phyloP scores from a whole-genome alignment of 257 asterid species.

The Nicotiana knightiana region DNA sequence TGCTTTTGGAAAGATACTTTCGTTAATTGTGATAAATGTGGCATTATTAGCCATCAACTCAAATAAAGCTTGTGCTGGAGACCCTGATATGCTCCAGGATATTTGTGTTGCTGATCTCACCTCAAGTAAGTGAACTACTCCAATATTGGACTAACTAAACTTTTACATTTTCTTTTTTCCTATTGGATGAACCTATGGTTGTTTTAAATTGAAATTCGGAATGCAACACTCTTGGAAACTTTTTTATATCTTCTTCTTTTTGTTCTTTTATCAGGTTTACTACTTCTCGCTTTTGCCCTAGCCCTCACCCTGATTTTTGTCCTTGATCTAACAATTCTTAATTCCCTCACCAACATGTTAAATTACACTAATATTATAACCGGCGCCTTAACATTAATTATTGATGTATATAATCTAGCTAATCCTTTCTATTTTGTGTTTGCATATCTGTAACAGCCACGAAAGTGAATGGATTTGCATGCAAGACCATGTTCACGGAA shows the following conservation, averaged over 20 bases:
- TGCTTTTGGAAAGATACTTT: not conserved
- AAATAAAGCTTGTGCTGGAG: slow-evolving; percentile 24
- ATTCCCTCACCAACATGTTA: too few species aligned
- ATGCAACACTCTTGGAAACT: not conserved
- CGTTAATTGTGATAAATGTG: slow-evolving; percentile 2
- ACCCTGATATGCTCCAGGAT: slow-evolving; percentile 59
- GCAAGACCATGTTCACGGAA: slow-evolving; percentile 48
- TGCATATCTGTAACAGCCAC: slow-evolving; percentile 27
- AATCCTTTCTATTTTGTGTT: too few species aligned
- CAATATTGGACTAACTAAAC: not conserved
- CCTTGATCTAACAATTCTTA: too few species aligned
- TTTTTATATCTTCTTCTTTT: too few species aligned
- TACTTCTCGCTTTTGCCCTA: too few species aligned
- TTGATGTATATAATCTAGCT: too few species aligned
- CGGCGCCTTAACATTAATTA: too few species aligned
- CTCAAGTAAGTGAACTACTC: slow-evolving; percentile 26
- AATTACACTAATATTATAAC: too few species aligned
- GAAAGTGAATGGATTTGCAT: slow-evolving; percentile 55
- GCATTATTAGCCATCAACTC: slow-evolving; percentile 4
- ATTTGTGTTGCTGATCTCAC: slow-evolving; percentile 58
- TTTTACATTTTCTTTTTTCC: not conserved
- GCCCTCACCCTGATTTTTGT: too few species aligned
- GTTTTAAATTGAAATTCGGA: not conserved
- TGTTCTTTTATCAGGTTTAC: too few species aligned
- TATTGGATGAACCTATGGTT: too few species aligned